Conservation (phyloP, 2,329 filamentous ascomycete genomes). For the Tolypocladium guangdongense region DNA sequence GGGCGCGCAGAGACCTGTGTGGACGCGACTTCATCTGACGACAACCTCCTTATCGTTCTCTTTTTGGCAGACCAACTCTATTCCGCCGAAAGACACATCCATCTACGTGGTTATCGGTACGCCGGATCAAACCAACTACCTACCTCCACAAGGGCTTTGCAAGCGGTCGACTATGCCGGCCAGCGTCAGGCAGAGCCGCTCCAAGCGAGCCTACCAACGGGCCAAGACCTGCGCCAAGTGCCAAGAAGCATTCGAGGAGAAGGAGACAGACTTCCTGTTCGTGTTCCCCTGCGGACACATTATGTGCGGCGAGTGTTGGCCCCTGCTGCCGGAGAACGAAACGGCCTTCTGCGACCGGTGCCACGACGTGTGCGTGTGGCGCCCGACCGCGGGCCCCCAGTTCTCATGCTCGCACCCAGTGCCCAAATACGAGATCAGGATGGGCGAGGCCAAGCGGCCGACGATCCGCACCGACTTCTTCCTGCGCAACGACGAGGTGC, state of each 20-base stretch:
- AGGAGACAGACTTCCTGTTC: neutral
- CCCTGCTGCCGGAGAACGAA: neutral
- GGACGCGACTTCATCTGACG: neutral
- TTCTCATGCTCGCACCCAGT: neutral
- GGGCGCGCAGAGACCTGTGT: neutral
- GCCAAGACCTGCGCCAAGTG: too few relatives aligned
- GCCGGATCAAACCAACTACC: neutral
- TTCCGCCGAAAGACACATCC: neutral
- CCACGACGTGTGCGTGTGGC: neutral
- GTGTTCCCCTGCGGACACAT: neutral
- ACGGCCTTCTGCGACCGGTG: neutral
- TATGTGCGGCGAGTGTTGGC: neutral
- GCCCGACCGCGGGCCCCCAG: neutral
- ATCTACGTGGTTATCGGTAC: neutral
- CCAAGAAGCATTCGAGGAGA: neutral
- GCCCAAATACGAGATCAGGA: neutral
- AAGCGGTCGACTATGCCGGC: neutral
- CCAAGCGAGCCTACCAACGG: neutral
- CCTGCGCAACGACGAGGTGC: neutral
- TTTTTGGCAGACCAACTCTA: neutral
- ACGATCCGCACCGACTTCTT: neutral
- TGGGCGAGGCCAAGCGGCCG: neutral
- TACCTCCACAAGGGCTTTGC: neutral
- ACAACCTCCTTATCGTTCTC: neutral
- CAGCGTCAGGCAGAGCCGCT: neutral